Evolutionary conservation across 108 stramenopile species (phyloP), one percentile per base, ranked within the genome.

Genomic region (Epithemia pelagica): DNA sequence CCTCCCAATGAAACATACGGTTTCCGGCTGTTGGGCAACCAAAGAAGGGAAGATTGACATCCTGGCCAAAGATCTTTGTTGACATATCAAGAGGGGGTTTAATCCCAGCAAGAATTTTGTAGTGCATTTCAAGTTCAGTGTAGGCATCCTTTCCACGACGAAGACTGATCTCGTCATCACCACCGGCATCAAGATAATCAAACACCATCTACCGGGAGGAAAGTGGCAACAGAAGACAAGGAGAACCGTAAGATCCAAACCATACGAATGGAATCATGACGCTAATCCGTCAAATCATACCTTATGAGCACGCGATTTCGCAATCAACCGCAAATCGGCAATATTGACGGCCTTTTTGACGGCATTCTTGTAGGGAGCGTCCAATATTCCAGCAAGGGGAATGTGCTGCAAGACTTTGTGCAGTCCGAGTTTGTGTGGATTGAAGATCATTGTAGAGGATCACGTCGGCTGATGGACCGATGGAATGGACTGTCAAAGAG

Each of bases 1-100:
- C 94, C 63, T 95, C 91, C 83, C 87, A 89, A 63, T 95, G 94
- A 72, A 95, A 95, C 94, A 95, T 95, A 30, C 94, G 77, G 66
- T 95, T 92, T 54, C 94, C 94, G 29, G 94, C 94, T 19, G 94
- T 95, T 32, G 91, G 94, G 70, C 91, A 91, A 26, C 84, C 89
- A 73, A 95, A 95, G 70, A 95, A 95, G 3, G 94, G 94, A 53
- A 95, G 74, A 21, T 80, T 79, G 19, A 89, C 90, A 32, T 91
- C 87, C 56, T 74, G 70, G 24, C 93, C 93, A 71, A 91, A 89
- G 29, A 91, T 86, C 61, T 90, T 92, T 10, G 94, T 92, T 1
- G 73, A 74, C 64, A 92, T 69, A 62, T 95, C 94, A 19, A 95
- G 78, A 21, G 94, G 91, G 21, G 94, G 94, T 65, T 89, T 90